Percentiles rank a stretch among this genome's conserved stretches.
phyloP scores from a whole-genome alignment of 176 grass and related monocot species.

The Phoenix dactylifera region DNA sequence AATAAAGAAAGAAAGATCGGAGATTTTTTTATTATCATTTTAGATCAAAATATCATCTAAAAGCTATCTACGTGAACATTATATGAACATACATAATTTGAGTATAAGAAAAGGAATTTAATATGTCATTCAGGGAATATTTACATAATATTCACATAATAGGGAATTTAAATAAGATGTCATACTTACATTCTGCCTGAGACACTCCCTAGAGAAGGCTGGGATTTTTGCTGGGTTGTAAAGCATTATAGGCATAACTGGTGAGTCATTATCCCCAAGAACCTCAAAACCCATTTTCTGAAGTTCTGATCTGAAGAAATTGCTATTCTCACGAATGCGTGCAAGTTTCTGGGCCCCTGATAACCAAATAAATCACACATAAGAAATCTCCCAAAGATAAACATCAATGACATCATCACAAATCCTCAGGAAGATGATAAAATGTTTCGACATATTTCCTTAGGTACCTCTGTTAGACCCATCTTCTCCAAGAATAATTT shows the following conservation, averaged over 20 bases:
- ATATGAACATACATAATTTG: too few species aligned
- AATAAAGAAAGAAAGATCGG: too few species aligned
- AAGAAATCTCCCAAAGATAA: neutral
- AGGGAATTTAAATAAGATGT: too few species aligned
- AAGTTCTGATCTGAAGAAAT: slow-evolving; percentile 87
- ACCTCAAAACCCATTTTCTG: slow-evolving; percentile 97
- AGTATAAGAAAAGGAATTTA: too few species aligned
- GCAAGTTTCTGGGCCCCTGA: slow-evolving; percentile 79
- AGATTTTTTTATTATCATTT: too few species aligned
- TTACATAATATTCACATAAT: too few species aligned
- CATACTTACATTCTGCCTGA: slow-evolving; percentile 63
- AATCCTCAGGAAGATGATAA: too few species aligned
- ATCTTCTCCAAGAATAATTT: slow-evolving; percentile 89
- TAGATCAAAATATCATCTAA: too few species aligned
- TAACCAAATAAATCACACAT: slow-evolving; percentile 9
- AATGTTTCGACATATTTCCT: too few species aligned
- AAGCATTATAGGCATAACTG: slow-evolving; percentile 97
- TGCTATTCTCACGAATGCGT: slow-evolving; percentile 91
- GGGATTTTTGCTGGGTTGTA: slow-evolving; percentile 98
- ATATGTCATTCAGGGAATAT: too few species aligned
- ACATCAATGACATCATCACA: too few species aligned
- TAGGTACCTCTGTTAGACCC: slow-evolving; percentile 75
- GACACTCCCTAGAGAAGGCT: slow-evolving; percentile 88
- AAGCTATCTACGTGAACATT: too few species aligned
- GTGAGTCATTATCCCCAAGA: slow-evolving; percentile 89